phyloP scores from a whole-genome alignment of 2,329 filamentous ascomycete species.

The Cytospora piceicola region DNA sequence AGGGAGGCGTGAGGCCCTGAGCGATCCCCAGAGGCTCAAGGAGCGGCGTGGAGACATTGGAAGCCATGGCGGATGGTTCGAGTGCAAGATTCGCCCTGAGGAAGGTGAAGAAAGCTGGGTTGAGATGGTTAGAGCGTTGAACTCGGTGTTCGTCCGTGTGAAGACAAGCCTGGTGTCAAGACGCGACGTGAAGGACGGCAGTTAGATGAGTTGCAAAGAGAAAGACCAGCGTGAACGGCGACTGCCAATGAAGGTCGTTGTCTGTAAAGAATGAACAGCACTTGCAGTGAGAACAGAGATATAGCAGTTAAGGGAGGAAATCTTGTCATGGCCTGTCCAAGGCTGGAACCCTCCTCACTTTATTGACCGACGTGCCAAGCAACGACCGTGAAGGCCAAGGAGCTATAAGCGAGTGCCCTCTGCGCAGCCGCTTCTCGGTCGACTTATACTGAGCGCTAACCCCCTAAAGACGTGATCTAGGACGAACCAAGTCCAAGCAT shows the following conservation, averaged over 20 bases:
- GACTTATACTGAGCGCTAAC: slow-evolving; percentile 4
- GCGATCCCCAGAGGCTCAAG: slow-evolving; percentile 50
- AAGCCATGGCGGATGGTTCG: slow-evolving; percentile 62
- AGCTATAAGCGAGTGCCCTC: not conserved
- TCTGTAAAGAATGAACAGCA: not conserved
- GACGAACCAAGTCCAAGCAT: slow-evolving; percentile 1
- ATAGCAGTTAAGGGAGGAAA: not conserved
- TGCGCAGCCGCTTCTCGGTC: not conserved
- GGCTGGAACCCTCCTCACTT: not conserved
- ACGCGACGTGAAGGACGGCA: slow-evolving; percentile 1
- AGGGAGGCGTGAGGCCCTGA: slow-evolving; percentile 38
- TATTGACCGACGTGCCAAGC: not conserved
- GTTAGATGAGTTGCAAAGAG: not conserved
- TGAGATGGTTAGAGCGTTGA: slow-evolving; percentile 29
- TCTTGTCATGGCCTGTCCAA: not conserved
- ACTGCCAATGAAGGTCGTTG: not conserved
- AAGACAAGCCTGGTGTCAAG: not conserved
- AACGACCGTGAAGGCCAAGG: not conserved
- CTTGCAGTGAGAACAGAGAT: not conserved
- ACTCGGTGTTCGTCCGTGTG: not conserved
- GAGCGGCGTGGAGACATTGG: slow-evolving; percentile 67
- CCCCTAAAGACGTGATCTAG: not conserved
- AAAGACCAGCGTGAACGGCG: not conserved
- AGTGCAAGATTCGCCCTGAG: slow-evolving; percentile 80
- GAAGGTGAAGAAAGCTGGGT: slow-evolving; percentile 82